These are phyloP conservation scores for Venturia pyrina DNA, from an alignment of 2,329 filamentous ascomycete species.

Conservation along the genomic window DNA sequence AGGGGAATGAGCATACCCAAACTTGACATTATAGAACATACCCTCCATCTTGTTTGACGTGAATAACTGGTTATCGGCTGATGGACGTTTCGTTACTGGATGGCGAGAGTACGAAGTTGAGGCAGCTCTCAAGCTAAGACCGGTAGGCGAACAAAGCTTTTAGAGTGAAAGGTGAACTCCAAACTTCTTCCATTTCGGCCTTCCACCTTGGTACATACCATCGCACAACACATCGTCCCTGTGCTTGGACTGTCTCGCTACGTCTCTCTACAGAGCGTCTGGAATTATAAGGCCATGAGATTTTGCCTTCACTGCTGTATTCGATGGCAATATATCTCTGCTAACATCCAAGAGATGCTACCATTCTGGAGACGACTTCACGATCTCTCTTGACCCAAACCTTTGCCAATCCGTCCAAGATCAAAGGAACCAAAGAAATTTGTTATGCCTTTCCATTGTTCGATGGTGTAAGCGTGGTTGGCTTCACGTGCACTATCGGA, in stretches of 20 bases:
- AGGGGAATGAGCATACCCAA: slow-evolving; percentile 52
- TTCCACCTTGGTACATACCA: neutral
- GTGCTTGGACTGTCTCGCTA: neutral
- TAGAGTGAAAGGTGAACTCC: neutral
- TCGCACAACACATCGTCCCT: neutral
- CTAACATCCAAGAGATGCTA: slow-evolving; percentile 34
- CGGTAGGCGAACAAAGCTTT: neutral
- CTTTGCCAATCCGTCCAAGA: slow-evolving; percentile 48
- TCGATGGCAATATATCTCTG: neutral
- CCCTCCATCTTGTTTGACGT: slow-evolving; percentile 61
- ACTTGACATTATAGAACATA: slow-evolving; percentile 88
- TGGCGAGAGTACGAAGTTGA: neutral
- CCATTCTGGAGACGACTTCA: slow-evolving; percentile 46
- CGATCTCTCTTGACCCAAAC: slow-evolving; percentile 46
- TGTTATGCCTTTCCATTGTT: slow-evolving; percentile 63
- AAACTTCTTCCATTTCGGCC: neutral
- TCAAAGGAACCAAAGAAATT: slow-evolving; percentile 41
- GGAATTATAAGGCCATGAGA: too few relatives aligned
- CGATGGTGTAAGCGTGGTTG: slow-evolving; percentile 60
- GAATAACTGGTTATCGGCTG: neutral
- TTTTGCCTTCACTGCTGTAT: neutral
- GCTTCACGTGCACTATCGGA: slow-evolving; percentile 55
- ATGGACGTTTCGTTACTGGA: neutral
- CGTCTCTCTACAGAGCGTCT: too few relatives aligned
- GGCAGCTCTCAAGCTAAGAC: neutral